phyloP scores from a whole-genome alignment of 2,329 filamentous ascomycete genomes.

The Herpotrichia juniperi region DNA sequence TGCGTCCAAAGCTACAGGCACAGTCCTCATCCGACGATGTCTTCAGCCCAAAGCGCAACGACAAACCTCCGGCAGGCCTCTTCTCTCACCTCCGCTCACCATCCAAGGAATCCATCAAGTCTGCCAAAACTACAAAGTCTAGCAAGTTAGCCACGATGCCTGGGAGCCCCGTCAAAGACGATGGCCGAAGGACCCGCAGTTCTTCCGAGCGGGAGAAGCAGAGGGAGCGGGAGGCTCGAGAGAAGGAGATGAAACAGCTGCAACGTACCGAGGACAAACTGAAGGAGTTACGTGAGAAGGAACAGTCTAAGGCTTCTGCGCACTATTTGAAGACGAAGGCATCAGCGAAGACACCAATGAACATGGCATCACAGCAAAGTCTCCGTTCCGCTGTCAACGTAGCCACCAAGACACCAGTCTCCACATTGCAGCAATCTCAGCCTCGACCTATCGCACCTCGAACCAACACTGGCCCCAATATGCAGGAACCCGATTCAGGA shows the following conservation, averaged over 20 bases:
- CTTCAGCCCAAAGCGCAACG: constrained; percentile 40
- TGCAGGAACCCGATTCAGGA: constrained; percentile 49
- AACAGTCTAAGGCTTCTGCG: constrained; percentile 67
- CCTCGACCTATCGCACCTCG: constrained; percentile 30
- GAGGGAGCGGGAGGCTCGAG: constrained; percentile 64
- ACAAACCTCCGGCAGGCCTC: constrained; percentile 33
- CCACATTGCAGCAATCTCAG: constrained; percentile 36
- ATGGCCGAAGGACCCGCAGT: constrained; percentile 60
- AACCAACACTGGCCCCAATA: constrained; percentile 38
- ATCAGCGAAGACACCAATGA: constrained; percentile 58
- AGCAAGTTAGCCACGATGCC: constrained; percentile 25
- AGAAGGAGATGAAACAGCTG: constrained; percentile 66
- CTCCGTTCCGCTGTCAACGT: constrained; percentile 23
- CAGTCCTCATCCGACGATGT: constrained; percentile 40
- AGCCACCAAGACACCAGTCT: constrained; percentile 57
- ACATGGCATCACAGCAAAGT: constrained; percentile 43
- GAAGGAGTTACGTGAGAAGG: constrained; percentile 72
- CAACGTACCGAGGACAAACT: constrained; percentile 67
- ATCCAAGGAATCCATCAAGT: constrained; percentile 43
- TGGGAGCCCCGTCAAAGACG: constrained; percentile 41
- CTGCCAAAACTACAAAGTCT: constrained; percentile 33
- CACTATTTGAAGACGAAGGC: constrained; percentile 50
- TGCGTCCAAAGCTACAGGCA: constrained; percentile 29
- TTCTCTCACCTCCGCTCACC: constrained; percentile 44
- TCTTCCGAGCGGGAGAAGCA: constrained; percentile 66